A percentile compares a stretch with the other conserved stretches of the same genome.
Evolutionary conservation across 495 filamentous ascomycete genomes (phyloP).

Genomic region (Penicillium malachiteum): DNA sequence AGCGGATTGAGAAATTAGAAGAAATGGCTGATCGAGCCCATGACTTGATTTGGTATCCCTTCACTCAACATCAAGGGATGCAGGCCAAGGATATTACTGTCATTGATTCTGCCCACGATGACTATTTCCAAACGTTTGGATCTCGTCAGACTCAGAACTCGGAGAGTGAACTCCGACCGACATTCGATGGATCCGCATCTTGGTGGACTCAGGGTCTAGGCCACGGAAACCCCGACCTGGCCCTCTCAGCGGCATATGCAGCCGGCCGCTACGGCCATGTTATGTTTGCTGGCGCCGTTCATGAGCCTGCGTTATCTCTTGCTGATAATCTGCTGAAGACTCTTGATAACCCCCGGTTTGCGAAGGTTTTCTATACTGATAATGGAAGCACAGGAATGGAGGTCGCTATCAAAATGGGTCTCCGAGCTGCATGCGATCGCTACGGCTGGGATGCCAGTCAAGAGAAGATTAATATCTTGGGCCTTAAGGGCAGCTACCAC

Average conservation of each 20-base stretch:
- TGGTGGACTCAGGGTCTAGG: slow-evolving; percentile 88
- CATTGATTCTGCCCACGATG: slow-evolving; percentile 74
- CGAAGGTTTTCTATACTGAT: slow-evolving; percentile 72
- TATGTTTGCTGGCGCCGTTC: slow-evolving; percentile 74
- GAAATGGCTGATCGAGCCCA: slow-evolving; percentile 58
- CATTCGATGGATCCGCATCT: slow-evolving; percentile 76
- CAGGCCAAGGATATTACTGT: slow-evolving; percentile 56
- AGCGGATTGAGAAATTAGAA: slow-evolving; percentile 54
- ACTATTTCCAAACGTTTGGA: slow-evolving; percentile 65
- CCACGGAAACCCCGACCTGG: slow-evolving; percentile 65
- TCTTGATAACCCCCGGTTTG: slow-evolving; percentile 58
- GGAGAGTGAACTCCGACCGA: slow-evolving; percentile 46
- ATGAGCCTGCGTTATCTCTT: slow-evolving; percentile 66
- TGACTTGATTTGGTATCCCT: slow-evolving; percentile 73
- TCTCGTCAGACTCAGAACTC: slow-evolving; percentile 9
- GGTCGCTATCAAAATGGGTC: slow-evolving; percentile 77
- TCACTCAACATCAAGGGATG: slow-evolving; percentile 71
- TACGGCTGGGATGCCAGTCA: slow-evolving; percentile 61
- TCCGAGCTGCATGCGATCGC: slow-evolving; percentile 59
- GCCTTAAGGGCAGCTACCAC: slow-evolving; percentile 74
- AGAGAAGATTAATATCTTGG: slow-evolving; percentile 61
- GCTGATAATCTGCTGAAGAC: slow-evolving; percentile 58
- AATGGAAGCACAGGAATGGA: slow-evolving; percentile 79
- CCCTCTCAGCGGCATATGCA: slow-evolving; percentile 71
- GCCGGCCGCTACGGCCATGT: slow-evolving; percentile 83